A percentile compares a stretch with the other conserved stretches of the same genome.
These are phyloP conservation scores for Phytophthora capsici DNA, from an alignment of 352 stramenopile species.

Conservation along the genomic window DNA sequence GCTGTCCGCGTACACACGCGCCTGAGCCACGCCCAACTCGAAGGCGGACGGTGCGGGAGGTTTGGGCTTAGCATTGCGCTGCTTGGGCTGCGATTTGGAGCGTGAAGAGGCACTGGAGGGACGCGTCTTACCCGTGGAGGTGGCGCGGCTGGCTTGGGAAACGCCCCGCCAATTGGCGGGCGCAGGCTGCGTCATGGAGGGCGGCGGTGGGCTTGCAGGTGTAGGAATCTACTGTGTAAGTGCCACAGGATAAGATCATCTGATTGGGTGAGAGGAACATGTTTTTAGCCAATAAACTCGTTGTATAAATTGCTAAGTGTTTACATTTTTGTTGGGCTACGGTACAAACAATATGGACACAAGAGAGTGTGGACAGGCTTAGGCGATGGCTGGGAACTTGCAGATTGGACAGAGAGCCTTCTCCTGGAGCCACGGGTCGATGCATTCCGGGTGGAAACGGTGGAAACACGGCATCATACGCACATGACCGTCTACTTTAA, in stretches of 20 bases:
- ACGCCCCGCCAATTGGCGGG: slow-evolving; percentile 46
- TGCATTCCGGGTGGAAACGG: slow-evolving; percentile 76
- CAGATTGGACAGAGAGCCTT: slow-evolving; percentile 81
- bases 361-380: slow-evolving; percentile 10
- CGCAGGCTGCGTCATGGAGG: slow-evolving; percentile 39
- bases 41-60: slow-evolving; percentile 21
- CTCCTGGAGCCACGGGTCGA: slow-evolving; percentile 77
- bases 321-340: slow-evolving; percentile 27
- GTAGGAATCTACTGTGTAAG: neutral
- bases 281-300: too few relatives aligned
- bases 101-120: slow-evolving; percentile 16
- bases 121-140: slow-evolving; percentile 22
- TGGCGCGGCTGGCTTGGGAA: slow-evolving; percentile 11
- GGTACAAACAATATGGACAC: slow-evolving; percentile 22
- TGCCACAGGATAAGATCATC: too few relatives aligned
- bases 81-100: slow-evolving; percentile 64
- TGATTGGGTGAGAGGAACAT: too few relatives aligned
- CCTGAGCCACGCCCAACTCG: slow-evolving; percentile 46
- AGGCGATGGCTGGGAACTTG: slow-evolving; percentile 76
- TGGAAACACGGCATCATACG: slow-evolving; percentile 85
- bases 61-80: slow-evolving; percentile 46
- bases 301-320: slow-evolving; percentile 4
- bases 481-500: slow-evolving; percentile 47
- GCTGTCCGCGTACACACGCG: slow-evolving; percentile 35
- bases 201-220: neutral